Evolutionary conservation across 2,329 filamentous ascomycete genomes (phyloP).

Genomic region (Claviceps lovelessii): DNA sequence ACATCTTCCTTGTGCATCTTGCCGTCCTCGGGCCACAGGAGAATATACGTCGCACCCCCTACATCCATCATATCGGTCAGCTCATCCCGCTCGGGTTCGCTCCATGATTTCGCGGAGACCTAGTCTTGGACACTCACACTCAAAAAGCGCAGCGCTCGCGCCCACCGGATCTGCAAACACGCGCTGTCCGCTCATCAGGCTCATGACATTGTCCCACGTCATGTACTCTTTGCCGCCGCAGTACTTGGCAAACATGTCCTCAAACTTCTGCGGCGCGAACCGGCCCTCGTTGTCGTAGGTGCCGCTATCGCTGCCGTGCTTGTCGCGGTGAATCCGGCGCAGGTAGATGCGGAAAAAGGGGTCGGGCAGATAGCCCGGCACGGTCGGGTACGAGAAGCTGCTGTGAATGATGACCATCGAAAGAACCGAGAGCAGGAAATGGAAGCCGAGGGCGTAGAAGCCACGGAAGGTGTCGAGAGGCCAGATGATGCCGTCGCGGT

Average conservation of each 20-base stretch:
- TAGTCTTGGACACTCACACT: slow-evolving; percentile 8
- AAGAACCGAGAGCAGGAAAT: slow-evolving; percentile 23
- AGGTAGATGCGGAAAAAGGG: slow-evolving; percentile 24
- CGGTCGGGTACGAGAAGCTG: slow-evolving; percentile 31
- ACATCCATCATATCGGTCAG: no score
- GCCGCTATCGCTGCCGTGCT: slow-evolving; percentile 32
- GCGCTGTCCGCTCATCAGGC: slow-evolving; percentile 25
- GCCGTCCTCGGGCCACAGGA: slow-evolving; percentile 39
- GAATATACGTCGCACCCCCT: slow-evolving; percentile 27
- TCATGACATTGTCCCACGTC: slow-evolving; percentile 20
- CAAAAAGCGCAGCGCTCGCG: slow-evolving; percentile 10
- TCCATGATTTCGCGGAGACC: no score
- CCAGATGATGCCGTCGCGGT: slow-evolving; percentile 25
- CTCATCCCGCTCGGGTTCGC: no score
- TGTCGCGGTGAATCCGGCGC: slow-evolving; percentile 25
- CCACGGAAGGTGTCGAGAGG: slow-evolving; percentile 25
- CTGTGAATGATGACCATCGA: slow-evolving; percentile 25
- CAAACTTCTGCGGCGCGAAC: slow-evolving; percentile 34
- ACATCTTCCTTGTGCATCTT: slow-evolving; percentile 41
- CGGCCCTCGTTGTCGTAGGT: slow-evolving; percentile 34
- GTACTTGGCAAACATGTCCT: slow-evolving; percentile 36
- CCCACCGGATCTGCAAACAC: slow-evolving; percentile 29
- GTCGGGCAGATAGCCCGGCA: slow-evolving; percentile 22
- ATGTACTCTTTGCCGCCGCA: slow-evolving; percentile 24
- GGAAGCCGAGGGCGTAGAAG: slow-evolving; percentile 26